phyloP scores from a whole-genome alignment of 1,284 basidiomycete species.

The Moesziomyces aphidis region DNA sequence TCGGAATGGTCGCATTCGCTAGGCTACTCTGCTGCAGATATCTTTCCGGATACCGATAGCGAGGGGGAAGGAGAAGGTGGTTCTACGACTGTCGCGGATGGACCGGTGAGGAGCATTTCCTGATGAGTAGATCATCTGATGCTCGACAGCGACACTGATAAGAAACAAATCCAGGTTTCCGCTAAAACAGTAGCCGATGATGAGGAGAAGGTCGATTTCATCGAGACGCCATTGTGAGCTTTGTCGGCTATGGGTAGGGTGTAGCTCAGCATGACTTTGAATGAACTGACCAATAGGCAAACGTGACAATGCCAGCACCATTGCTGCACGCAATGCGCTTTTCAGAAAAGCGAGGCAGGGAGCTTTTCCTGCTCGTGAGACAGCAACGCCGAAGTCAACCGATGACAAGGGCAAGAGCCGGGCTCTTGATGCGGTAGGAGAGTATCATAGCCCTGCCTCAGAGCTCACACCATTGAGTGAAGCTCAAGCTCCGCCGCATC shows the following conservation, averaged over 20 bases:
- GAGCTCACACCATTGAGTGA: neutral
- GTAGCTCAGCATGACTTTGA: neutral
- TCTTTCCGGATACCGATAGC: conserved; percentile 17
- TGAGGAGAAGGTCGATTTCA: conserved; percentile 32
- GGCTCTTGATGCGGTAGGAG: neutral
- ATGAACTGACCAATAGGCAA: neutral
- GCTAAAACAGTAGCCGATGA: conserved; percentile 9
- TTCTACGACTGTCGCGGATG: neutral
- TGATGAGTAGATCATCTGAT: neutral
- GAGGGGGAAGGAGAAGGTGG: neutral
- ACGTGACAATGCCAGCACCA: conserved; percentile 17
- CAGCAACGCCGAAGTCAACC: neutral
- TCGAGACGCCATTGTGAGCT: conserved; percentile 46
- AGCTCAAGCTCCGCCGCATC: no score
- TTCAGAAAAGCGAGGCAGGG: conserved; percentile 23
- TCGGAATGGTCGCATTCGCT: conserved; percentile 35
- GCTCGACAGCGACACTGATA: conserved; percentile 2
- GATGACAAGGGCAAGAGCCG: neutral
- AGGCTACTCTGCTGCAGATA: conserved; percentile 22
- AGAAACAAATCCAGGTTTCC: neutral
- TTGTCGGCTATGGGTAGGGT: no score
- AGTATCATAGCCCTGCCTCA: neutral
- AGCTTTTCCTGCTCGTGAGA: neutral
- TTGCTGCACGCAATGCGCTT: conserved; percentile 41
- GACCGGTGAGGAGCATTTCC: neutral